Evolutionary conservation across 305 asterid species (phyloP).

Genomic region (Fraxinus baroniana): DNA sequence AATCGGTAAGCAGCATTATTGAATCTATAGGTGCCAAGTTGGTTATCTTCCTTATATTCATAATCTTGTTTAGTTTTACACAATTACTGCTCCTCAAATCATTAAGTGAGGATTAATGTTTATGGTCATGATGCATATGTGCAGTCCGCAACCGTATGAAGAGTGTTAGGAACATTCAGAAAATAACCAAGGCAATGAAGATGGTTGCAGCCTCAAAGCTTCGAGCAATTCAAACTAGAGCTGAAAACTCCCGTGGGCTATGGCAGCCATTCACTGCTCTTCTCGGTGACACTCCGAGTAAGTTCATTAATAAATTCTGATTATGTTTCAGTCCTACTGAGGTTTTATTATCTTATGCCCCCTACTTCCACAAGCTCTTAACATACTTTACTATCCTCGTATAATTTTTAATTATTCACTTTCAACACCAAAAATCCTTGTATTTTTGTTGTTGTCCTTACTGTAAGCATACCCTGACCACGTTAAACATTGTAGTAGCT

Average conservation of each 20-base stretch:
- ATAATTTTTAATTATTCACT: not conserved
- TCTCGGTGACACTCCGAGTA: slow-evolving; percentile 92
- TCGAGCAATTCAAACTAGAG: slow-evolving; percentile 80
- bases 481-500: not conserved
- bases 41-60: not conserved
- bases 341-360: not conserved
- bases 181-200: slow-evolving; percentile 99
- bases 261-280: slow-evolving; percentile 99
- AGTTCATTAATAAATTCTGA: slow-evolving; percentile 27
- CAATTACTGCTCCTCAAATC: slow-evolving; percentile 10
- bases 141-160: slow-evolving; percentile 62
- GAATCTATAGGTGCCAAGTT: slow-evolving; percentile 3
- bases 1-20: slow-evolving; percentile 49
- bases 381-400: not conserved
- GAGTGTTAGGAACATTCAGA: slow-evolving; percentile 92
- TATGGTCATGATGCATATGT: slow-evolving; percentile 19
- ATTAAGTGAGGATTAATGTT: slow-evolving; percentile 13
- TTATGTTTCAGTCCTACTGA: not conserved
- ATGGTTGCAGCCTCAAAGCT: slow-evolving; percentile 99
- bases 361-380: not conserved
- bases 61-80: slow-evolving; percentile 1
- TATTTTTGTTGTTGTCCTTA: not conserved
- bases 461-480: not conserved
- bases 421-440: not conserved
- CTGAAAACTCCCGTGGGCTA: slow-evolving; percentile 91